Base-by-base conservation (phyloP, 2,329 filamentous ascomycete genomes). In the Fragosphaeria purpurea region DNA sequence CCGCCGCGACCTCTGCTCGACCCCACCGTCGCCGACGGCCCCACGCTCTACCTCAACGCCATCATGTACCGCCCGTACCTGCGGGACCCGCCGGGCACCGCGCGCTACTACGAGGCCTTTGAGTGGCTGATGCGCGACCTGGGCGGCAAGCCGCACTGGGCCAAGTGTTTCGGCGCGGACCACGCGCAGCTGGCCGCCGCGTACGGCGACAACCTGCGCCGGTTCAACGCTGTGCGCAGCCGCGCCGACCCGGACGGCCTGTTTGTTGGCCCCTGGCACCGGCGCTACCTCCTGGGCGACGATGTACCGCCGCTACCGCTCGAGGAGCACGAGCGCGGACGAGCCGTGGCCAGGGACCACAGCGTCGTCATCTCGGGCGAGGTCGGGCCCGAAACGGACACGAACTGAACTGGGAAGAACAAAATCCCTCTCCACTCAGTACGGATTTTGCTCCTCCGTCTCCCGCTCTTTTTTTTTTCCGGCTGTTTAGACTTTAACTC, bases 201-300 rank as follows among this genome's bases (percentile, higher is more conserved):
- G 64, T 88, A 88, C 62, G 80, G 81, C 22, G 63, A 72, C 6
- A 70, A 82, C 54, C 71, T 88, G 58, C 63, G 69, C 30, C 69
- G 76, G 48, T 91, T 82, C 76, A 68, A 80, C 47, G 68, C 69
- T 42, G 75, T 88, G 11, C 74, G 86, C 53, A 71, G 79, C 50
- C 72, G 80, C 56, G 76, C 79, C 40, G 86, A 91, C 61, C 81
- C 82, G 0, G 80, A 60, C 54, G 85, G 85, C 48, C 81, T 90
- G 75, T 91, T 91, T 66, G 74, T 91, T 11, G 91, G 91, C 2
- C 83, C 89, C 46, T 98, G 91, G 91, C 88, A 96, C 66, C 75
- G 85, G 33, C 76, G 84, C 47, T 79, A 80, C 59, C 70, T 95
- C 22, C 63, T 81, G 41, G 67, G 65, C 34, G 64, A 56, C 7